Base-by-base conservation (phyloP, 2,329 filamentous ascomycete species). In the Teratosphaeria epicoccoides region DNA sequence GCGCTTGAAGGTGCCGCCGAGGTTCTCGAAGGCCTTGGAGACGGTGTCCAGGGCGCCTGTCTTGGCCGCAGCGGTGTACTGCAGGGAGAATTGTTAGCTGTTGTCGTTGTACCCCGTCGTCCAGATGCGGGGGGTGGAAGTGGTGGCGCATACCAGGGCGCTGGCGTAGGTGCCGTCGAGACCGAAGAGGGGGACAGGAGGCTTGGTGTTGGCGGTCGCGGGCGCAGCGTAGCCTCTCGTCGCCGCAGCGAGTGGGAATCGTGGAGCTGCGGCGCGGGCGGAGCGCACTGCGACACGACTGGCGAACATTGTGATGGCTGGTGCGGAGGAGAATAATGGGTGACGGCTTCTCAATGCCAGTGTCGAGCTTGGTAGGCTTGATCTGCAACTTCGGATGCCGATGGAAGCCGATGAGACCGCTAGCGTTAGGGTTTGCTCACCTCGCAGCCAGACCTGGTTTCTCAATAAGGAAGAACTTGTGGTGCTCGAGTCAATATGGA, bases 21-120 rank as follows among this genome's bases (percentile, higher is more conserved):
- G 84, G 65, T 73, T 78, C 67, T 78, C 75, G 66, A 98, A 78
- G 61, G 88, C 84, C 74, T 83, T 87, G 70, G 90, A 84, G 61
- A 88, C 89, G 68, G 81, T 78, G 66, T 98, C 93, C 72, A 98
- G 85, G 62, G 82, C 76, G 56, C 84, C 85, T 62, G 84, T 82
- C 81, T 97, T 98, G 70, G 84, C 83, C 64, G 91, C 88, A 59
- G 93, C 93, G 60, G 90, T 97, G 83, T 95, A 98, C 93, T 98
- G 66, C 60, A 45, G 17, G 47, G 54, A 50, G 25, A 40, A 40
- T 28, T 43, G 47, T 56, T 51, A 55, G 54, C 37, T 10, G 11
- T n/a, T 22, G n/a, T 20, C 4, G n/a, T n/a, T n/a, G n/a, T n/a
- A n/a, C n/a, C n/a, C n/a, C n/a, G n/a, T n/a, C n/a, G n/a, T n/a